Conservation (phyloP, 2,329 filamentous ascomycete species). For the Trichoderma arundinaceum region DNA sequence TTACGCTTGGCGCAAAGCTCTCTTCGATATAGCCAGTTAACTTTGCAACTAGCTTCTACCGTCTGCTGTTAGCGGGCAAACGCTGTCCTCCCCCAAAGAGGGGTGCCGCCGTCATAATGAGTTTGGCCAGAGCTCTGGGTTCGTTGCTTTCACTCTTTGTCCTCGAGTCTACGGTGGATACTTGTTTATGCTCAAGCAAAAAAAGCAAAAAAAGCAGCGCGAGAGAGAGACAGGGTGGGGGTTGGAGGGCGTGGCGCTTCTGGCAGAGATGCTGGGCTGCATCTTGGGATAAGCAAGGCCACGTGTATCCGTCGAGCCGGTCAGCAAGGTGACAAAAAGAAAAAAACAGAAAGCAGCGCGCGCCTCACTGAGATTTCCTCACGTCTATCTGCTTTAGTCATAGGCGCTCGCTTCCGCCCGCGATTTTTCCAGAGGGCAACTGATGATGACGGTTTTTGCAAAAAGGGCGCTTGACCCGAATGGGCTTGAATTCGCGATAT, state of each 20-base stretch:
- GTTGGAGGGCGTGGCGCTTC: constrained; percentile 9
- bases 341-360: not conserved
- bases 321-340: constrained; percentile 24
- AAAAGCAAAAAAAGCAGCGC: not conserved
- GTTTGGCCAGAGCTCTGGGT: not conserved
- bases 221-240: not conserved
- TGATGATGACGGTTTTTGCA: too few species aligned
- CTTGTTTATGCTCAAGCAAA: too few species aligned
- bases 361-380: constrained; percentile 19
- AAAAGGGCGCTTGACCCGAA: constrained; percentile 19
- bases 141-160: not conserved
- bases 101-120: constrained; percentile 13
- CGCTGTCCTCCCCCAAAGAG: constrained; percentile 1
- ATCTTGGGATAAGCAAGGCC: constrained; percentile 25
- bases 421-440: constrained; percentile 4
- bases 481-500: constrained; percentile 28
- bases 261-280: not conserved
- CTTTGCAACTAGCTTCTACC: constrained; percentile 2
- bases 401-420: constrained; percentile 29
- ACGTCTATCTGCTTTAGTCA: constrained; percentile 19
- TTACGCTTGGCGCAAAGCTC: constrained; percentile 14
- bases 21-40: not conserved
- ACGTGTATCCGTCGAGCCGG: constrained; percentile 24
- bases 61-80: constrained; percentile 1
- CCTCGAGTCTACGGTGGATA: not conserved